Evolutionary conservation across 192 early-diverging fungal species (phyloP).

Genomic region (Spizellomyces sp.): DNA sequence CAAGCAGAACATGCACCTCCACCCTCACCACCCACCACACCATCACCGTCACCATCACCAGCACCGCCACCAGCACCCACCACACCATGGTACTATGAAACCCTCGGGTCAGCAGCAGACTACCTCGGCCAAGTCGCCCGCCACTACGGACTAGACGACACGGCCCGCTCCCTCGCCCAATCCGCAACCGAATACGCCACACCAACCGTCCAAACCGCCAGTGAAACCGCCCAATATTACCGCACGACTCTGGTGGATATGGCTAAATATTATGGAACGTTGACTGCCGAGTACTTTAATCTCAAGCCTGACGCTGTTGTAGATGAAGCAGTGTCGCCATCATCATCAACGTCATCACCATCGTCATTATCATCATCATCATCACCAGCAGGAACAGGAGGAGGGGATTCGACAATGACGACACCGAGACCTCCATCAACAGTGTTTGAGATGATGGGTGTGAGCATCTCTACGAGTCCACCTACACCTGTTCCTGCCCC

Average conservation of each 20-base stretch:
- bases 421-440: not conserved
- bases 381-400: not conserved
- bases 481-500: not conserved
- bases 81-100: slow-evolving; percentile 24
- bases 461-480: slow-evolving; percentile 1
- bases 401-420: not conserved
- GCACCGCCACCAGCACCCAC: not conserved
- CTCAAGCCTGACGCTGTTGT: slow-evolving; percentile 2
- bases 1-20: not conserved
- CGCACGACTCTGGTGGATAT: not conserved
- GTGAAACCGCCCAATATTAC: not conserved
- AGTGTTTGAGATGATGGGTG: slow-evolving; percentile 12
- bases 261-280: not conserved
- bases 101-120: slow-evolving; percentile 40
- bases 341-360: not conserved
- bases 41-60: slow-evolving; percentile 1
- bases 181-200: slow-evolving; percentile 30
- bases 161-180: slow-evolving; percentile 28
- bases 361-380: too few species aligned
- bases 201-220: slow-evolving; percentile 61
- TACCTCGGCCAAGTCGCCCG: slow-evolving; percentile 41
- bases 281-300: not conserved
- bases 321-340: not conserved
- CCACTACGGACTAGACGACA: slow-evolving; percentile 45
- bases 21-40: not conserved